Conservation (phyloP, 768 basidiomycete species). For the Nidula microcarpa region DNA sequence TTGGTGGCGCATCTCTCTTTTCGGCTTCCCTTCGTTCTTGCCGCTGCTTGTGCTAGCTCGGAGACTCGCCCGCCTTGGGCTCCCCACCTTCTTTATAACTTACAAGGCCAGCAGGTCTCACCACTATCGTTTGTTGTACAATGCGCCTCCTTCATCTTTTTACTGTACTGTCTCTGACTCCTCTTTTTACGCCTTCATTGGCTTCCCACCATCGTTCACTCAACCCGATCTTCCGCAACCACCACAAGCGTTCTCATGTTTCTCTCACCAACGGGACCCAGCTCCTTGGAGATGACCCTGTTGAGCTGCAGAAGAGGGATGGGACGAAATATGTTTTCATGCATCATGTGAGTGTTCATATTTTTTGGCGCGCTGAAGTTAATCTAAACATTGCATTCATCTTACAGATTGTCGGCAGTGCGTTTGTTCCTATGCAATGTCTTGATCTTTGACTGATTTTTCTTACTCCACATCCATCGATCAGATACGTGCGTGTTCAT, state of each 20-base stretch:
- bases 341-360: slow-evolving; percentile 40
- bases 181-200: too few species aligned
- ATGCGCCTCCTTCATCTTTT: too few species aligned
- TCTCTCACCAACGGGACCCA: slow-evolving; percentile 10
- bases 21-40: neutral
- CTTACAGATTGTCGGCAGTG: slow-evolving; percentile 43
- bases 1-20: neutral
- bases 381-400: neutral
- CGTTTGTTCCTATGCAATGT: slow-evolving; percentile 12
- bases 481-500: slow-evolving; percentile 37
- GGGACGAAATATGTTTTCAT: slow-evolving; percentile 49
- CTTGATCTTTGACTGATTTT: neutral
- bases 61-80: too few species aligned
- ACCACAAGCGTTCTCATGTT: slow-evolving; percentile 10
- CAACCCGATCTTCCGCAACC: neutral
- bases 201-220: neutral
- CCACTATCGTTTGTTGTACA: too few species aligned
- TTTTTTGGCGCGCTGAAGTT: neutral
- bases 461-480: neutral
- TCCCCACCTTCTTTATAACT: too few species aligned
- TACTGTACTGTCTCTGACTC: too few species aligned
- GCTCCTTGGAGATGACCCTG: slow-evolving; percentile 13
- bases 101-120: too few species aligned
- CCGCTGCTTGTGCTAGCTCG: neutral
- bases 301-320: slow-evolving; percentile 31